Evolutionary conservation across 768 basidiomycete genomes (phyloP).

Genomic region (Naganishia kalamii): DNA sequence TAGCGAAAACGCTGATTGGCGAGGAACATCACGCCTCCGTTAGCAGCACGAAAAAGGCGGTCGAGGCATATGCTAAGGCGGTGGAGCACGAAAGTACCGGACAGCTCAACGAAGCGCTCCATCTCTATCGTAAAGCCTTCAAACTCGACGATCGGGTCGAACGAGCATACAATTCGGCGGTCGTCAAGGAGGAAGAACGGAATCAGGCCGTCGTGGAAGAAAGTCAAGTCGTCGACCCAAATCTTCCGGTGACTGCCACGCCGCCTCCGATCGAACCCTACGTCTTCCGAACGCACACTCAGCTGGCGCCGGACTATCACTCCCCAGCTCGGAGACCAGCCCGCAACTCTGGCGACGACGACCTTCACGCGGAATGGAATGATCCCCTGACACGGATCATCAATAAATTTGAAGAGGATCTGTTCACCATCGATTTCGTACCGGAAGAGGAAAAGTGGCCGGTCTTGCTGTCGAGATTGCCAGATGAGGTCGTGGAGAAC

Average conservation of each 20-base stretch:
- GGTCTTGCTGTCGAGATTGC: constrained; percentile 57
- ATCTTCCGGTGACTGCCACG: background rate
- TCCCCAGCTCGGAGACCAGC: background rate
- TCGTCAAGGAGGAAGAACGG: constrained; percentile 2
- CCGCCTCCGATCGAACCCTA: constrained; percentile 19
- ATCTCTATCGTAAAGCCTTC: constrained; percentile 73
- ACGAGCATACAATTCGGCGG: constrained; percentile 51
- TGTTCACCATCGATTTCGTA: constrained; percentile 50
- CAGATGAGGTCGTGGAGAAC: constrained; percentile 67
- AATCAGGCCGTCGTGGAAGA: background rate
- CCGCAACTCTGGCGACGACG: background rate
- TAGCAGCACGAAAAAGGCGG: constrained; percentile 20
- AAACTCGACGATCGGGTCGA: constrained; percentile 65
- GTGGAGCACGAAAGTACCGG: constrained; percentile 67
- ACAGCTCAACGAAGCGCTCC: constrained; percentile 66
- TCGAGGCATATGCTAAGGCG: constrained; percentile 61
- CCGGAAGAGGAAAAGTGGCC: constrained; percentile 63
- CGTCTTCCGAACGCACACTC: constrained; percentile 38
- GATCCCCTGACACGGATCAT: constrained; percentile 16
- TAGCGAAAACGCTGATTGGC: background rate
- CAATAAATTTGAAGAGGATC: background rate
- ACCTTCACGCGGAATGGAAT: background rate
- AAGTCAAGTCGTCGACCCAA: constrained; percentile 17
- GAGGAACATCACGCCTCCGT: background rate
- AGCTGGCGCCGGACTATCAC: constrained; percentile 38